Evolutionary conservation across 2,329 filamentous ascomycete genomes (phyloP), one percentile per base, ranked within the genome.

Genomic region (Neofusicoccum kwambonambiense): DNA sequence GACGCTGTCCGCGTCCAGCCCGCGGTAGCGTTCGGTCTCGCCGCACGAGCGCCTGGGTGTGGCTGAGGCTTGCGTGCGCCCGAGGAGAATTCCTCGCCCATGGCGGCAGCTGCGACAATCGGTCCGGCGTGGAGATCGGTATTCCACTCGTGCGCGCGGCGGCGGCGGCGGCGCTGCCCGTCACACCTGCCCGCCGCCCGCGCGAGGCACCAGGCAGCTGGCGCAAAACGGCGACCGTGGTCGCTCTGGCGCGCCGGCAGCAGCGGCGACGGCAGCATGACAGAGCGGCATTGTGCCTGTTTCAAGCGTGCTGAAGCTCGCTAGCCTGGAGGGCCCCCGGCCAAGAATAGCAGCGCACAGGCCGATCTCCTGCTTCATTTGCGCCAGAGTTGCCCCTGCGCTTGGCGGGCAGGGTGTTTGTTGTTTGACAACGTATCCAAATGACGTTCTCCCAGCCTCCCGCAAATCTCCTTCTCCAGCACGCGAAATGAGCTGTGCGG

Each of bases 361-460:
- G 27, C 54, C 54, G 37, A 15, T 58, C 54, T 58, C 54, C 54
- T 58, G 54, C 54, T 58, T 58, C 54, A 58, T 58, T 58, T 58
- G 54, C 54, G 54, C 54, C 54, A 58, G 39, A 58, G 54, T 58
- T 58, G 54, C 54, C 54, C 54, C 54, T 58, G 54, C n/a, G 39
- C 54, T 58, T 58, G 54, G 54, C 54, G 54, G 54, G 54, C 54
- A 58, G 39, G 39, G 54, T 42, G 54, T 58, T 58, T 58, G 54
- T 31, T 58, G 54, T 58, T 58, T 58, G 54, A 58, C 54, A 58
- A 58, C 54, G 54, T 58, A 58, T 42, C 54, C 54, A 37, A 58
- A 61, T 61, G 57, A 61, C 57, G 57, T 61, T 61, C 57, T 50
- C 57, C 57, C 57, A 61, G 57, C 57, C 57, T 61, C 57, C 42